A percentile compares a stretch with the other conserved stretches of the same genome.
phyloP scores from a whole-genome alignment of 108 stramenopile species.

The Mediolabrus comicus region DNA sequence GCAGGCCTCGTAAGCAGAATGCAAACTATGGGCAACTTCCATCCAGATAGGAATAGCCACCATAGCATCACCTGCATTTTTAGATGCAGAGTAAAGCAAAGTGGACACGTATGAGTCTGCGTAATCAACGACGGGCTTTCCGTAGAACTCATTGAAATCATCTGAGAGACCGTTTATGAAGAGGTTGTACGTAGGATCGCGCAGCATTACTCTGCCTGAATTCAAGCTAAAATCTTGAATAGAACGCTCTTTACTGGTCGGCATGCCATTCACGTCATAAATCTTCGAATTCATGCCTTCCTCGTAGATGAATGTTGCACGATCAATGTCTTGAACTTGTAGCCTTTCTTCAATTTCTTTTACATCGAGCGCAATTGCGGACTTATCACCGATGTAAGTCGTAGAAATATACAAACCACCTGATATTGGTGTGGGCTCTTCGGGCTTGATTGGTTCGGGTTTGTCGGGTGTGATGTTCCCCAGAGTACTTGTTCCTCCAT shows the following conservation, averaged over 20 bases:
- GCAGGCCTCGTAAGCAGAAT: slow-evolving; percentile 38
- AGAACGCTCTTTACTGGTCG: slow-evolving; percentile 42
- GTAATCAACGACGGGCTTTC: slow-evolving; percentile 50
- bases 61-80: slow-evolving; percentile 66
- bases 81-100: slow-evolving; percentile 40
- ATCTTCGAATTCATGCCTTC: slow-evolving; percentile 68
- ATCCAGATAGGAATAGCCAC: slow-evolving; percentile 78
- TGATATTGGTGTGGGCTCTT: slow-evolving; percentile 41
- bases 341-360: slow-evolving; percentile 61
- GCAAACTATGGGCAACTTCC: slow-evolving; percentile 66
- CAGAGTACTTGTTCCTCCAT: background rate
- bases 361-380: slow-evolving; percentile 70
- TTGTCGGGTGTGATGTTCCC: slow-evolving; percentile 10
- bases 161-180: slow-evolving; percentile 63
- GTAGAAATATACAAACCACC: slow-evolving; percentile 73
- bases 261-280: slow-evolving; percentile 60
- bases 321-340: slow-evolving; percentile 32
- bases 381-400: slow-evolving; percentile 73
- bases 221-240: slow-evolving; percentile 58
- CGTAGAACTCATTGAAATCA: slow-evolving; percentile 51
- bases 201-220: slow-evolving; percentile 48
- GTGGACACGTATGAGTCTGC: slow-evolving; percentile 68
- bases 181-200: slow-evolving; percentile 69
- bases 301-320: slow-evolving; percentile 58
- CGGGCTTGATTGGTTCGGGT: slow-evolving; percentile 46